Base-by-base conservation (phyloP, 2,329 filamentous ascomycete species). In the Colletotrichum orbiculare region DNA sequence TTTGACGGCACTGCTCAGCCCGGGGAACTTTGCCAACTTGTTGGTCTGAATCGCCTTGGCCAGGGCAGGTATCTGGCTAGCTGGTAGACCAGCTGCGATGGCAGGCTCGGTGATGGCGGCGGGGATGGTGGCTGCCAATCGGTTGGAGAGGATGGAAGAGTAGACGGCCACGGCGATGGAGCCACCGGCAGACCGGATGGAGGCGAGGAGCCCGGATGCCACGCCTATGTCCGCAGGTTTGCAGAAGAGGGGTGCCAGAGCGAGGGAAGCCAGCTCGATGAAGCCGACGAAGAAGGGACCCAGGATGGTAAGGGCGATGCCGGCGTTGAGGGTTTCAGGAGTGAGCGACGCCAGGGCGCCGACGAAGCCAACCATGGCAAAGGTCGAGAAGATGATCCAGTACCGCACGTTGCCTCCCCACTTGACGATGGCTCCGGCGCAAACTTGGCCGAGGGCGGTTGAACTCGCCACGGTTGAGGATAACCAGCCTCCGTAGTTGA, bases 131-230 rank as follows among this genome's bases (percentile, higher is more conserved):
- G 67, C 71, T 1, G 71, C 67, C 3, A 80, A 71, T 3, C 79
- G 74, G 61, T 79, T 78, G 34, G 71, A 75, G 8, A 82, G 66
- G 43, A 80, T 78, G 1, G 76, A 74, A 6, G 73, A 74, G 66
- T 81, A 82, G 8, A 81, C 76, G 8, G 78, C 74, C 6, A 77
- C 75, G 10, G 77, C 75, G 38, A 80, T 71, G 3, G 75, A 77
- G 8, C 77, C 74, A 7, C 75, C 75, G 0, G 75, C 76, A 1
- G 78, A 76, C 5, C 78, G 76, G 41, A 80, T 77, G 3, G 77
- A 79, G 2, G 77, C 76, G 6, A 79, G 69, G 10, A 79, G 65
- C n/a, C 78, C 78, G 6, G 74, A 78, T 2, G 79, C 78, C 8
- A 79, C 69, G 35, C 79, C 79, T 47, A 81, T 80, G 13, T 81